These are phyloP conservation scores for Gloeostereum incarnatum DNA, from an alignment of 768 basidiomycete genomes.

Conservation along the genomic window DNA sequence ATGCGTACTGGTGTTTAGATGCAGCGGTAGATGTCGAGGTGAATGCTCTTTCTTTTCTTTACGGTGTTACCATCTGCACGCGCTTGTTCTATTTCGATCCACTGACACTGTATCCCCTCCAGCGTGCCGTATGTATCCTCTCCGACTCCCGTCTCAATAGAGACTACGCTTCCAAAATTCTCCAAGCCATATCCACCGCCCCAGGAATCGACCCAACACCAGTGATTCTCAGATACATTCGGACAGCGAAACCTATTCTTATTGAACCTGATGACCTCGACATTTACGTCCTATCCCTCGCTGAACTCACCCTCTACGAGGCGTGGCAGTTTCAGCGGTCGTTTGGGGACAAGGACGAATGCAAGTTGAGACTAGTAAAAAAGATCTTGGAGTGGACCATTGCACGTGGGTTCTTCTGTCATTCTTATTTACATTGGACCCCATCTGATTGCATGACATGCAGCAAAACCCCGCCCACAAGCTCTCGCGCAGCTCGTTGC, in stretches of 20 bases:
- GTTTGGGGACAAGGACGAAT: slow-evolving; percentile 49
- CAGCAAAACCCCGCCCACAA: slow-evolving; percentile 50
- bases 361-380: slow-evolving; percentile 42
- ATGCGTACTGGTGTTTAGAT: slow-evolving; percentile 83
- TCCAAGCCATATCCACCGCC: slow-evolving; percentile 50
- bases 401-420: slow-evolving; percentile 40
- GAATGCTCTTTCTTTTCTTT: slow-evolving; percentile 19
- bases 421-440: slow-evolving; percentile 4
- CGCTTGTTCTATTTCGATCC: too few species aligned
- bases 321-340: slow-evolving; percentile 73
- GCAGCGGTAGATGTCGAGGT: slow-evolving; percentile 57
- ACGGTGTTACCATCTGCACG: slow-evolving; percentile 2
- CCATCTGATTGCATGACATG: too few species aligned
- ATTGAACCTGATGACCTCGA: slow-evolving; percentile 64
- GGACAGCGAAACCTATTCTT: slow-evolving; percentile 64
- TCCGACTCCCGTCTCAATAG: slow-evolving; percentile 67
- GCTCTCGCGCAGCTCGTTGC: slow-evolving; percentile 55
- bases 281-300: slow-evolving; percentile 59
- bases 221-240: slow-evolving; percentile 65
- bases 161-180: slow-evolving; percentile 72
- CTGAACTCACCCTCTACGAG: slow-evolving; percentile 52
- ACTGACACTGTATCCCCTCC: too few species aligned
- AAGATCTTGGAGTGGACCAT: slow-evolving; percentile 63
- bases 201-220: slow-evolving; percentile 33
- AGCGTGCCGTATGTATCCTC: slow-evolving; percentile 67